Evolutionary conservation across 2,329 filamentous ascomycete genomes (phyloP).

Genomic region (Talaromyces albobiverticillius): DNA sequence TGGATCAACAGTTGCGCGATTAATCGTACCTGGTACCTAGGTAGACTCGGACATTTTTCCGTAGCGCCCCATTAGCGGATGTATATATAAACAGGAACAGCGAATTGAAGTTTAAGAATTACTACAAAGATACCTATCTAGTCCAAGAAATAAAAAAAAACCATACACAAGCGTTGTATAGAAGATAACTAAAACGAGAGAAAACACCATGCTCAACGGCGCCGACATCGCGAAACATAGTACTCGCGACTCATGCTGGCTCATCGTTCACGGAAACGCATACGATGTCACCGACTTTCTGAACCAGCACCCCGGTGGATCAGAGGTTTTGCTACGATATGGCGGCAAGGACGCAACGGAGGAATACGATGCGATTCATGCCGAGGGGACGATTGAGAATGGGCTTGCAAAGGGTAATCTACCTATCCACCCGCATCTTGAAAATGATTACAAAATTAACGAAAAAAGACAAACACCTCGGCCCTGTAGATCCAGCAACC

Average conservation of each 20-base stretch:
- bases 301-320: slow-evolving; percentile 2
- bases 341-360: slow-evolving; percentile 8
- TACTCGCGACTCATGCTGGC: neutral
- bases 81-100: too few relatives aligned
- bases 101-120: too few relatives aligned
- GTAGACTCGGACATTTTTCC: too few relatives aligned
- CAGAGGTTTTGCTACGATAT: neutral
- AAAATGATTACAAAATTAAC: too few relatives aligned
- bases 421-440: too few relatives aligned
- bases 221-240: neutral
- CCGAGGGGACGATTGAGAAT: slow-evolving; percentile 14
- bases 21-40: too few relatives aligned
- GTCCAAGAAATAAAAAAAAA: too few relatives aligned
- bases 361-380: slow-evolving; percentile 19
- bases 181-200: too few relatives aligned
- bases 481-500: slow-evolving; percentile 9
- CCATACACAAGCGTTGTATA: too few relatives aligned
- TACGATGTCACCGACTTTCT: slow-evolving; percentile 4
- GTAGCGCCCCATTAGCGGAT: too few relatives aligned
- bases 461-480: slow-evolving; percentile 20
- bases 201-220: slow-evolving; percentile 2
- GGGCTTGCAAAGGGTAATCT: slow-evolving; percentile 6
- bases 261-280: neutral
- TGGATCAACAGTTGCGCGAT: too few relatives aligned
- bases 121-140: too few relatives aligned